Percentiles rank a stretch among this genome's conserved stretches.
Evolutionary conservation across 2,329 filamentous ascomycete genomes (phyloP).

Genomic region (Neurospora sp.): DNA sequence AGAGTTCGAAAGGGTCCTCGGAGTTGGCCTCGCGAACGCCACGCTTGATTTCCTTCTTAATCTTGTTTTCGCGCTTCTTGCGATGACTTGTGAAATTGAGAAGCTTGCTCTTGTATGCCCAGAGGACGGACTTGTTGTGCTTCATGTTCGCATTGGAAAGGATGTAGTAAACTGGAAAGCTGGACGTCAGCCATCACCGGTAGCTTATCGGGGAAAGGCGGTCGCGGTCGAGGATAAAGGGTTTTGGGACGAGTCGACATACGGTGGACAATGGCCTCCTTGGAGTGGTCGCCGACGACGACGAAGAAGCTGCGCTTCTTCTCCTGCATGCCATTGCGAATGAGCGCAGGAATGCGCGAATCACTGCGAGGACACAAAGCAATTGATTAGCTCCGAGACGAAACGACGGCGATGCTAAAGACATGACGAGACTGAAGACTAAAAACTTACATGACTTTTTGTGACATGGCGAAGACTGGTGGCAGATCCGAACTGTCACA

Average conservation of each 20-base stretch:
- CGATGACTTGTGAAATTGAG: slow-evolving; percentile 84
- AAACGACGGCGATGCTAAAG: not conserved
- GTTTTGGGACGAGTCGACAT: not conserved
- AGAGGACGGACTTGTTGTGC: slow-evolving; percentile 91
- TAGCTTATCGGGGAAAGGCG: slow-evolving; percentile 24
- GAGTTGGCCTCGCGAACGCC: slow-evolving; percentile 86
- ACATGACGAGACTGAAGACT: slow-evolving; percentile 13
- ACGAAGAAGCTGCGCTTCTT: slow-evolving; percentile 99
- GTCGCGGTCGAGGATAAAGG: not conserved
- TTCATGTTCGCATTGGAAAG: slow-evolving; percentile 84
- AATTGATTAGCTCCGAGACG: not conserved
- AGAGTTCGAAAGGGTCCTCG: slow-evolving; percentile 94
- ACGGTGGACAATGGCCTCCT: slow-evolving; percentile 88
- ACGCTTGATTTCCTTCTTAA: slow-evolving; percentile 95
- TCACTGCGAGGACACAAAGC: slow-evolving; percentile 45
- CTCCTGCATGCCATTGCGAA: slow-evolving; percentile 84
- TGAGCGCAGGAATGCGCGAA: slow-evolving; percentile 81
- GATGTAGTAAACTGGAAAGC: slow-evolving; percentile 60
- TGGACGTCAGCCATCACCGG: not conserved
- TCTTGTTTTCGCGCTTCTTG: slow-evolving; percentile 96
- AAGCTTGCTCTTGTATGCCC: slow-evolving; percentile 98
- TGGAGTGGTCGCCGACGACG: slow-evolving; percentile 84
- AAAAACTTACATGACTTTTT: slow-evolving; percentile 41
- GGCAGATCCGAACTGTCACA: not conserved
- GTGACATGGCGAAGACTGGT: slow-evolving; percentile 38